phyloP scores from a whole-genome alignment of 768 basidiomycete species.

The Naganishia kalamii region DNA sequence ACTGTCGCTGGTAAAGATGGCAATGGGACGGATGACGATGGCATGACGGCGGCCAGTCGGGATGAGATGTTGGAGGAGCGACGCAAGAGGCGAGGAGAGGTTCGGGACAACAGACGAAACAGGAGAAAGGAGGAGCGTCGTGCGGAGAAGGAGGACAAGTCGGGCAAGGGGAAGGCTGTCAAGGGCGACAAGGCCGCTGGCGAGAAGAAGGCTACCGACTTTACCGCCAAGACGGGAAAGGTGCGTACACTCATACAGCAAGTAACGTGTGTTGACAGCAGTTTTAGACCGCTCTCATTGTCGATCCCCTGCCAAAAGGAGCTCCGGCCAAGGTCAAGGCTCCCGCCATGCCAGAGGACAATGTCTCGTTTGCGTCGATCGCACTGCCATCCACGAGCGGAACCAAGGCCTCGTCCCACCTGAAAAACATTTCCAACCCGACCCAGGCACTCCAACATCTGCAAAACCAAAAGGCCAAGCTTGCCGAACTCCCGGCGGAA shows the following conservation, averaged over 20 bases:
- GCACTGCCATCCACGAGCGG: slow-evolving; percentile 50
- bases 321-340: slow-evolving; percentile 15
- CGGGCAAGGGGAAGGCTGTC: slow-evolving; percentile 29
- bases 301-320: slow-evolving; percentile 31
- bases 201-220: slow-evolving; percentile 26
- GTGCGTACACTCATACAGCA: too few relatives aligned
- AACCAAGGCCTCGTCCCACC: slow-evolving; percentile 50
- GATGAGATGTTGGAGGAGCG: slow-evolving; percentile 80
- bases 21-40: slow-evolving; percentile 33
- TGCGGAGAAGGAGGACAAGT: slow-evolving; percentile 55
- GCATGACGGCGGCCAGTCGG: slow-evolving; percentile 56
- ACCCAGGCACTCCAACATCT: slow-evolving; percentile 78
- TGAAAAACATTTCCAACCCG: slow-evolving; percentile 68
- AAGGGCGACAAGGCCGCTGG: slow-evolving; percentile 50
- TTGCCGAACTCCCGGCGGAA: slow-evolving; percentile 71
- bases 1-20: slow-evolving; percentile 9
- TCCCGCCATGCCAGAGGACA: slow-evolving; percentile 47
- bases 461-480: slow-evolving; percentile 65
- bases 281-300: slow-evolving; percentile 39
- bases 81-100: slow-evolving; percentile 64
- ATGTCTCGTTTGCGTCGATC: slow-evolving; percentile 63
- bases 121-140: slow-evolving; percentile 77
- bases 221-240: slow-evolving; percentile 37
- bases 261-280: not conserved
- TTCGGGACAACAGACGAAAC: slow-evolving; percentile 77